These are phyloP conservation scores for Paramyrothecium roridum DNA, from an alignment of 2,329 filamentous ascomycete genomes.

Conservation along the genomic window DNA sequence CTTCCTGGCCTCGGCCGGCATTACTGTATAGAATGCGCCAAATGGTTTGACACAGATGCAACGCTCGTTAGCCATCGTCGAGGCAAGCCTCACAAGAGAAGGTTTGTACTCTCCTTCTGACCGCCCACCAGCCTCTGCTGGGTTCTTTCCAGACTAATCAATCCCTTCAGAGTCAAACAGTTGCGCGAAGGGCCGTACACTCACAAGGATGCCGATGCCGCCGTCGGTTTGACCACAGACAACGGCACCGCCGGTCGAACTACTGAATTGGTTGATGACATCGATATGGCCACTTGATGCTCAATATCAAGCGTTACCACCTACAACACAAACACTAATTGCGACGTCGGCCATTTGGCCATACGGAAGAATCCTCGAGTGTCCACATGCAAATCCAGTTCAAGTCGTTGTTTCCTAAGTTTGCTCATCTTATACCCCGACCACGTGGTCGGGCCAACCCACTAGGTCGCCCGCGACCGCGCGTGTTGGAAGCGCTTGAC, in stretches of 20 bases:
- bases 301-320: background rate
- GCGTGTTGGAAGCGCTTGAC: conserved; percentile 15
- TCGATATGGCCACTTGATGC: conserved; percentile 30
- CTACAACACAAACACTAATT: background rate
- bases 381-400: background rate
- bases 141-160: conserved; percentile 14
- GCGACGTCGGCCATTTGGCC: background rate
- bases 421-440: conserved; percentile 39
- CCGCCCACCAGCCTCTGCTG: background rate
- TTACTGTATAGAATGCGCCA: conserved; percentile 92
- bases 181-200: conserved; percentile 82
- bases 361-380: background rate
- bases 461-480: conserved; percentile 36
- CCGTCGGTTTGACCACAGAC: conserved; percentile 67
- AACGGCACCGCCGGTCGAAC: conserved; percentile 39
- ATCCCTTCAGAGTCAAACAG: conserved; percentile 64
- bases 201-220: conserved; percentile 82
- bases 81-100: conserved; percentile 91
- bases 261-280: conserved; percentile 17
- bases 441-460: conserved; percentile 44
- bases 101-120: conserved; percentile 33
- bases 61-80: conserved; percentile 74
- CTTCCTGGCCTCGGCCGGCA: conserved; percentile 80
- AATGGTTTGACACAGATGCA: conserved; percentile 87
- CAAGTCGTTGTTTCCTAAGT: conserved; percentile 1